Base-by-base conservation (phyloP, 371 early-diverging fungal species). In the Syncephalastrum contaminatum region DNA sequence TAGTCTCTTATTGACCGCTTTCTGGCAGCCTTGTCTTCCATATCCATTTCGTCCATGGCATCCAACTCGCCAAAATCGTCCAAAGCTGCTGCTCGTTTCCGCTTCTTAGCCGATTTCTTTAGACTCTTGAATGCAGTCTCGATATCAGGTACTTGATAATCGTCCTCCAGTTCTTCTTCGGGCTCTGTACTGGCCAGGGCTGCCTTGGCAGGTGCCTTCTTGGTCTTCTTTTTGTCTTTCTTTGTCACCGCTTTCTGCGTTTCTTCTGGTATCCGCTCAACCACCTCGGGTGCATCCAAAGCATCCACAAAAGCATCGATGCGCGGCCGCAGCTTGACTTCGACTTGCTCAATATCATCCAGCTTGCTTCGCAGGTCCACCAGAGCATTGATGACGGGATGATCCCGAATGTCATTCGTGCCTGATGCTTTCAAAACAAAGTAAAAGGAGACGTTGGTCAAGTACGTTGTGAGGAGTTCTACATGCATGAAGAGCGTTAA, bases 371-470 rank as follows among this genome's bases (percentile, higher is more conserved):
- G 83, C 53, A 92, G 59, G 41, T 86, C 77, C n/a, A 88, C 86
- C 18, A 96, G 71, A 0, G 85, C 81, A 27, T 85, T 84, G 59
- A 94, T 87, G 15, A 95, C 92, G 8, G 95, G 95, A 67, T 96
- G 96, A 49, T 86, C 81, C 44, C 80, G 84, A 42, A 89, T 60
- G 52, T 83, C 75, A 13, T 69, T 64, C 0, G 78, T 43, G 4
- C 77, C 80, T 14, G 88, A 85, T 15, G 93, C 84, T 63, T 90
- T 91, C 45, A 92, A 62, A 1, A 83, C 83, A 53, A 96, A 78
- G 67, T 94, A 95, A 53, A 93, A 95, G 18, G 95, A 85, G 52
- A 95, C 82, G 59, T 96, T 96, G 58, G 88, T 89, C 61, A 95
- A 71, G 65, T 95, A 96, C 56, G 84, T 85, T 68, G 89, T 71